phyloP scores from a whole-genome alignment of 83 land plant species.

The Thuja plicata region DNA sequence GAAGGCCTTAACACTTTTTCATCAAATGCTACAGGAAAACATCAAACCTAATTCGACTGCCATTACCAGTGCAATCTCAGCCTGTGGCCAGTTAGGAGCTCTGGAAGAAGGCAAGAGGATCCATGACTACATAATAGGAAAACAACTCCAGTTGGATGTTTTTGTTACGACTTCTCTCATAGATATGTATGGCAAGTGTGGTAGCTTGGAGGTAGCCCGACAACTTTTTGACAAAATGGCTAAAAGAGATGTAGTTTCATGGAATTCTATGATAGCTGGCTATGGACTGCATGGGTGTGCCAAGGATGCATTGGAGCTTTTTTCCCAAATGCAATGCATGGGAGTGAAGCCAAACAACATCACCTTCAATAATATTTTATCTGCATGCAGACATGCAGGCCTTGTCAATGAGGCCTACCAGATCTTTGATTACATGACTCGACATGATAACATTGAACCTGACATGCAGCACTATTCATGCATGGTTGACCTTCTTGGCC shows the following conservation, averaged over 20 bases:
- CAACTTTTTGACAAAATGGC: slow-evolving; percentile 10
- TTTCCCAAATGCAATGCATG: slow-evolving; percentile 10
- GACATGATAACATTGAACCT: not conserved
- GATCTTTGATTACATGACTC: not conserved
- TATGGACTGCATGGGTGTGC: not conserved
- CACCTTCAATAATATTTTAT: slow-evolving; percentile 11
- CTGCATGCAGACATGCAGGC: slow-evolving; percentile 5
- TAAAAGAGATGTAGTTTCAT: slow-evolving; percentile 12
- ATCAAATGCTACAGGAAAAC: slow-evolving; percentile 5
- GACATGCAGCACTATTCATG: not conserved
- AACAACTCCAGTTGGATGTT: not conserved
- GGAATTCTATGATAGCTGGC: slow-evolving; percentile 18
- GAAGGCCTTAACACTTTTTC: slow-evolving; percentile 2
- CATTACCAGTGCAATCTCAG: slow-evolving; percentile 7
- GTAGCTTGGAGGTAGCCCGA: slow-evolving; percentile 9
- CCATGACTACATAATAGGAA: not conserved
- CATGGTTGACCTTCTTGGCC: slow-evolving; percentile 5
- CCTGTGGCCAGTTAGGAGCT: slow-evolving; percentile 10
- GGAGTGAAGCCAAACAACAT: slow-evolving; percentile 8
- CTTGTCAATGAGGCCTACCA: not conserved
- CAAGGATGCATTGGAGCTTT: slow-evolving; percentile 11
- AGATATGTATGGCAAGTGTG: slow-evolving; percentile 22
- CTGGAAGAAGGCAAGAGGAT: slow-evolving; percentile 13
- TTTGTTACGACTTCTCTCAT: slow-evolving; percentile 12
- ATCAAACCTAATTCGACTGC: not conserved